phyloP scores from a whole-genome alignment of 192 early-diverging fungal genomes.

The Umbelopsis ramanniana region DNA sequence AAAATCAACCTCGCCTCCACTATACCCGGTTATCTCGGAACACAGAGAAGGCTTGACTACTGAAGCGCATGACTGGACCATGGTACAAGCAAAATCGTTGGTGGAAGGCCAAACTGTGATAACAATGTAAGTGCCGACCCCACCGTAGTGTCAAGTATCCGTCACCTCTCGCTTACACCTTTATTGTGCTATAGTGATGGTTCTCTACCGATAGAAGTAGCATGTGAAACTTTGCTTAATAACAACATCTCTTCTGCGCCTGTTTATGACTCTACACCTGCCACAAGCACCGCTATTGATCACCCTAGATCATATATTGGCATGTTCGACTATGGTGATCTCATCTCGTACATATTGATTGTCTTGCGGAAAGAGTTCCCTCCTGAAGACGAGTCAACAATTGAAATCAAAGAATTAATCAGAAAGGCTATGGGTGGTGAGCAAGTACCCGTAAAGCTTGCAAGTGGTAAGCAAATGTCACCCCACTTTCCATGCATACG shows the following conservation, averaged over 20 bases:
- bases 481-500: slow-evolving; percentile 4
- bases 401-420: slow-evolving; percentile 65
- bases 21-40: slow-evolving; percentile 7
- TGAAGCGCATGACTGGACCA: slow-evolving; percentile 63
- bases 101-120: slow-evolving; percentile 68
- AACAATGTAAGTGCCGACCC: slow-evolving; percentile 53
- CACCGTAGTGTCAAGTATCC: no score
- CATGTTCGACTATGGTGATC: slow-evolving; percentile 88
- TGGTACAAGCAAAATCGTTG: slow-evolving; percentile 59
- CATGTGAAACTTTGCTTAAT: slow-evolving; percentile 72
- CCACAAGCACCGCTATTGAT: slow-evolving; percentile 14
- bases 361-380: slow-evolving; percentile 58
- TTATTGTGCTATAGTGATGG: slow-evolving; percentile 47
- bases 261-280: slow-evolving; percentile 60
- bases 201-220: slow-evolving; percentile 65
- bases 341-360: slow-evolving; percentile 76
- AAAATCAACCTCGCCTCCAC: background rate
- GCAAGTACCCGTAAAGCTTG: slow-evolving; percentile 65
- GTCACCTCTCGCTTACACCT: background rate
- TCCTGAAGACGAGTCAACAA: slow-evolving; percentile 34
- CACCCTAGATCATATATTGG: slow-evolving; percentile 66
- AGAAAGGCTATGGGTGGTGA: slow-evolving; percentile 50
- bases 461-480: slow-evolving; percentile 50
- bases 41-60: slow-evolving; percentile 50
- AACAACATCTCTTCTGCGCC: slow-evolving; percentile 83